phyloP scores from a whole-genome alignment of 2,329 filamentous ascomycete genomes.

The Plenodomus lindquistii region DNA sequence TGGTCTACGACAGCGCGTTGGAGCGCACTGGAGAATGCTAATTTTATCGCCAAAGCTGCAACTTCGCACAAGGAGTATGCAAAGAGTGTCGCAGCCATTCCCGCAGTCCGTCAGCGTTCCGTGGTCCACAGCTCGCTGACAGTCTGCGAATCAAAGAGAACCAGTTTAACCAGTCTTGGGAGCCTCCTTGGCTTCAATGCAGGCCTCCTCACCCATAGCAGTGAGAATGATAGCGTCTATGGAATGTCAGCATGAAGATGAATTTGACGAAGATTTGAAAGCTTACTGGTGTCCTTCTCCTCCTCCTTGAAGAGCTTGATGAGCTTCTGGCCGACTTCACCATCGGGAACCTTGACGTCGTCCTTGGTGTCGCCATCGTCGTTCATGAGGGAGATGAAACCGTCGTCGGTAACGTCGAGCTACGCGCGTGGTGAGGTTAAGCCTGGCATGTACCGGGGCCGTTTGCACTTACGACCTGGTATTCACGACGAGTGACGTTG shows the following conservation, averaged over 20 bases:
- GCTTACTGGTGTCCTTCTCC: conserved; percentile 94
- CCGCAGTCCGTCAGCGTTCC: conserved; percentile 29
- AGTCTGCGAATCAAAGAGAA: conserved; percentile 28
- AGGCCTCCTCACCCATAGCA: conserved; percentile 93
- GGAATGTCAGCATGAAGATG: conserved; percentile 18
- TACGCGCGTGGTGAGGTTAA: conserved; percentile 42
- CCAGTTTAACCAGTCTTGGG: conserved; percentile 52
- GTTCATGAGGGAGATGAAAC: conserved; percentile 91
- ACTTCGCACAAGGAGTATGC: conserved; percentile 25
- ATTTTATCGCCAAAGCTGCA: conserved; percentile 31
- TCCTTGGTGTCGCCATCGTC: conserved; percentile 87
- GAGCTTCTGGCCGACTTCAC: conserved; percentile 87
- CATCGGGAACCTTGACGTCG: conserved; percentile 90
- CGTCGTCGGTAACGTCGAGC: conserved; percentile 93
- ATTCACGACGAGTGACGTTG: conserved; percentile 87
- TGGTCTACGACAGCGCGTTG: conserved; percentile 36
- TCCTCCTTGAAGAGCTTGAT: conserved; percentile 75
- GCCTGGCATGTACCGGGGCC: not conserved
- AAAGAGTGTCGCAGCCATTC: conserved; percentile 28
- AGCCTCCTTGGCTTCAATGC: conserved; percentile 94
- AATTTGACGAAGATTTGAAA: conserved; percentile 26
- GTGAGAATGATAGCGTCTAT: conserved; percentile 88
- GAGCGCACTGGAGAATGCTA: conserved; percentile 36
- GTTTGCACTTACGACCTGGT: conserved; percentile 79
- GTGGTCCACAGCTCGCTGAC: conserved; percentile 32